Percentiles rank a stretch among this genome's conserved stretches.
Evolutionary conservation across 331 rosid genomes (phyloP).

Genomic region (Erythrophleum ivorense): DNA sequence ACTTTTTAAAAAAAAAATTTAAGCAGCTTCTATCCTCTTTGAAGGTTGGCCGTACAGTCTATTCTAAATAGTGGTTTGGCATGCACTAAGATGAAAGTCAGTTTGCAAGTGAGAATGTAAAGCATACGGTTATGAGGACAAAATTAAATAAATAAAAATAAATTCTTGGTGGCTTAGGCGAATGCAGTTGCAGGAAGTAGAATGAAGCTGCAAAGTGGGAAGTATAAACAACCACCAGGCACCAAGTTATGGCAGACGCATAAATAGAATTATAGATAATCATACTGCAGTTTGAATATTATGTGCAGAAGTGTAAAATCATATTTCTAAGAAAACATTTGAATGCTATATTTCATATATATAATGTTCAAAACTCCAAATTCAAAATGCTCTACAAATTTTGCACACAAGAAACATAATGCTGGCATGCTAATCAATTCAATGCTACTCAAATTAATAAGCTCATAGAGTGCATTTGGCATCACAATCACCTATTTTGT

Average conservation of each 20-base stretch:
- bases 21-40: background rate
- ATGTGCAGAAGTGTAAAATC: background rate
- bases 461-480: conserved; percentile 11
- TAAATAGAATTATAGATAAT: background rate
- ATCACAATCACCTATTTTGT: conserved; percentile 55
- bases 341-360: background rate
- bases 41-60: background rate
- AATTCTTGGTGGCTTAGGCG: background rate
- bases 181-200: background rate
- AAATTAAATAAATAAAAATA: no score
- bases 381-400: background rate
- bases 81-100: background rate
- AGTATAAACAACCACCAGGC: background rate
- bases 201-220: background rate
- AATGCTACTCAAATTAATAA: conserved; percentile 12
- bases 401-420: background rate
- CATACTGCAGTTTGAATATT: background rate
- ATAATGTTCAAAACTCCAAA: background rate
- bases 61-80: background rate
- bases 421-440: background rate
- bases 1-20: background rate
- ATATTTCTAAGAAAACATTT: background rate
- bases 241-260: background rate
- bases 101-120: background rate
- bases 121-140: background rate